Conservation (phyloP, 441 rosid genomes). For the Cnidoscolus chayamansa region DNA sequence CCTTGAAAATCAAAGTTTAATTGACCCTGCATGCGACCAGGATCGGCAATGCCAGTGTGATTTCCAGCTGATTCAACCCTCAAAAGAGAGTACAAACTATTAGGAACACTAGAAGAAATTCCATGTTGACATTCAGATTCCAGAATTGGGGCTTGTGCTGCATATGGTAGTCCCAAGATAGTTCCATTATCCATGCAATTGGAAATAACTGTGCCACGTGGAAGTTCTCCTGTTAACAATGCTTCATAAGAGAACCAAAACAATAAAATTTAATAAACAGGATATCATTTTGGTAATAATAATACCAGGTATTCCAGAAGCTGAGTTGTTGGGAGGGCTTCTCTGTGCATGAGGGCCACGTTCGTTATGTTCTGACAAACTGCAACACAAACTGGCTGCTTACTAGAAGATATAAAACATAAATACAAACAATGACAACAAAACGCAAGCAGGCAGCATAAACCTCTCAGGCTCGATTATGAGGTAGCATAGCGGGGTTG, state of each 20-base stretch:
- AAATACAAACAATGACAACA: neutral
- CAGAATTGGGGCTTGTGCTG: slow-evolving; percentile 30
- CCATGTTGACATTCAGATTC: slow-evolving; percentile 45
- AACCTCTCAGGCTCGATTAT: neutral
- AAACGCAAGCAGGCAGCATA: neutral
- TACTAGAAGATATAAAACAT: neutral
- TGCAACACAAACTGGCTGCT: slow-evolving; percentile 26
- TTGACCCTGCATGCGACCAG: slow-evolving; percentile 36
- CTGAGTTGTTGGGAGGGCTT: slow-evolving; percentile 36
- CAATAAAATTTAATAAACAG: slow-evolving; percentile 13
- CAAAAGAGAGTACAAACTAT: slow-evolving; percentile 41
- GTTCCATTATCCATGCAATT: slow-evolving; percentile 29
- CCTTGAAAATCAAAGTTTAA: slow-evolving; percentile 34
- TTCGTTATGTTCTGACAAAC: slow-evolving; percentile 41
- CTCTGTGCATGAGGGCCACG: slow-evolving; percentile 28
- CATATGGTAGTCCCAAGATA: slow-evolving; percentile 33
- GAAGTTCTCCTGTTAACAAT: slow-evolving; percentile 30
- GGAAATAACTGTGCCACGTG: slow-evolving; percentile 30
- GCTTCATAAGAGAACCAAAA: slow-evolving; percentile 25
- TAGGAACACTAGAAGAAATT: slow-evolving; percentile 50
- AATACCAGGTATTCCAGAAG: slow-evolving; percentile 41
- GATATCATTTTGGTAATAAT: slow-evolving; percentile 17
- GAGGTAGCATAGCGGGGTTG: neutral
- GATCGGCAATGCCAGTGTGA: slow-evolving; percentile 35
- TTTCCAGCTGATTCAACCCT: slow-evolving; percentile 38